phyloP scores from a whole-genome alignment of 441 rosid genomes.

The Viola pubescens region DNA sequence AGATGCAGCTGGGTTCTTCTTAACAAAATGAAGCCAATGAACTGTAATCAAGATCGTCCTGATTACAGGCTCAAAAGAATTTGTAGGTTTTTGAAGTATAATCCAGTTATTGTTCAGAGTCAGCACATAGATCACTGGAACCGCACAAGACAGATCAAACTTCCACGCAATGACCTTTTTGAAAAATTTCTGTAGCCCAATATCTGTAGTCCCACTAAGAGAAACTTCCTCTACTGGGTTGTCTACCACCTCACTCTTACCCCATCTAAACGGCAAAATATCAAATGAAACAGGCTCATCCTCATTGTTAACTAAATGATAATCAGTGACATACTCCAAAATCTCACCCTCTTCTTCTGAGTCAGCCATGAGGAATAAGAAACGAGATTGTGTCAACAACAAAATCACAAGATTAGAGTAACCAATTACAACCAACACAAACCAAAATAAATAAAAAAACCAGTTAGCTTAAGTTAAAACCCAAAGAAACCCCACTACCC shows the following conservation, averaged over 20 bases:
- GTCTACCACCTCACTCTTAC: conserved; percentile 19
- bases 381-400: no score
- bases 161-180: conserved; percentile 55
- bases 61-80: conserved; percentile 34
- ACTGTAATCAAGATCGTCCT: conserved; percentile 42
- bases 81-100: conserved; percentile 64
- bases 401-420: no score
- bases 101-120: conserved; percentile 48
- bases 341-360: conserved; percentile 51
- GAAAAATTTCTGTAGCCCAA: conserved; percentile 40
- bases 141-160: conserved; percentile 42
- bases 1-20: conserved; percentile 41
- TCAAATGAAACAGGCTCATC: conserved; percentile 43
- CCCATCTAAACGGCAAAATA: conserved; percentile 53
- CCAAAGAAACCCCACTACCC: no score
- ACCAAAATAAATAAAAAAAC: no score
- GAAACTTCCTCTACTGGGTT: conserved; percentile 24
- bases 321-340: conserved; percentile 33
- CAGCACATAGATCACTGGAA: conserved; percentile 53
- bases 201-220: conserved; percentile 43
- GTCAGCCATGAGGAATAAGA: conserved; percentile 23
- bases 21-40: conserved; percentile 46
- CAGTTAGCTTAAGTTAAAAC: no score
- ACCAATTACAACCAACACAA: no score
- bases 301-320: conserved; percentile 41